phyloP scores from a whole-genome alignment of 305 asterid genomes.

The Fraxinus xanthoxyloides region DNA sequence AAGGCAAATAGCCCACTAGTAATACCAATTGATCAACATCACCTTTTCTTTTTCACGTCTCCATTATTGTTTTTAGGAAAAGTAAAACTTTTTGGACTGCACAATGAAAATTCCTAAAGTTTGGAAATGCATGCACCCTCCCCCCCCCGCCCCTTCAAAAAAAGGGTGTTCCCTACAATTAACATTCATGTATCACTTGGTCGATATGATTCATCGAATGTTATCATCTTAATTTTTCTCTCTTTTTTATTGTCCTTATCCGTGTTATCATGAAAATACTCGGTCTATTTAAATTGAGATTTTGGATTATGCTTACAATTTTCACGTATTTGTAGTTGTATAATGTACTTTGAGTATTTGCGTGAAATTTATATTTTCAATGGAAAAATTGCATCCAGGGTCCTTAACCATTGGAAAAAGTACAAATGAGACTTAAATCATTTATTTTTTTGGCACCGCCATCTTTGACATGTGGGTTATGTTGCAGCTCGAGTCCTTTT shows the following conservation, averaged over 20 bases:
- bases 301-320: too few relatives aligned
- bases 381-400: neutral
- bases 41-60: constrained; percentile 20
- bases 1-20: constrained; percentile 24
- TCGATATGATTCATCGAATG: neutral
- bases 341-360: neutral
- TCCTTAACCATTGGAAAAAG: neutral
- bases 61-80: constrained; percentile 31
- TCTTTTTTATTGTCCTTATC: neutral
- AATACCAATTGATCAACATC: constrained; percentile 15
- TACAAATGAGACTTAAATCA: neutral
- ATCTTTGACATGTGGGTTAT: neutral
- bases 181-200: neutral
- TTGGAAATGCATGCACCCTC: neutral
- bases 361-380: neutral
- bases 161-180: constrained; percentile 18
- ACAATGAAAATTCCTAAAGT: neutral
- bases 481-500: neutral
- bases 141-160: too few relatives aligned
- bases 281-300: too few relatives aligned
- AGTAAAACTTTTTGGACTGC: neutral
- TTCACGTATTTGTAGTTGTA: neutral
- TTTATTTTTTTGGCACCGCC: neutral
- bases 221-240: neutral
- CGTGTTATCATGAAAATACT: neutral